These are phyloP conservation scores for Suhomyces yuchorum DNA, from an alignment of 1,139 yeast genomes.

Conservation along the genomic window DNA sequence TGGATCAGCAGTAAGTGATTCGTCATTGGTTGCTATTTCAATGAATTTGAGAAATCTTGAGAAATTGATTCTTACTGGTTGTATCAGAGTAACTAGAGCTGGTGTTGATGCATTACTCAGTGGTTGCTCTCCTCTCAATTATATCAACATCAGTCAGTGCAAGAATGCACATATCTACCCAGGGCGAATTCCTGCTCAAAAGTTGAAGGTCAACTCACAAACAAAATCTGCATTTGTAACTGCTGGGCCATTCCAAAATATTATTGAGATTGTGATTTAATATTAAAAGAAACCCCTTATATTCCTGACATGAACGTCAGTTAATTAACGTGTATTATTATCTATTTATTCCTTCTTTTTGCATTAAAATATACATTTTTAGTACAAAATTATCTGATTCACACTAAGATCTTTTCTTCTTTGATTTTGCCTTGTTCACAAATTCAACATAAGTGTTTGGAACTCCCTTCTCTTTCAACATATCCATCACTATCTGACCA, in stretches of 20 bases:
- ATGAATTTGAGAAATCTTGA: conserved; percentile 52
- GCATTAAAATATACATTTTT: conserved; percentile 3
- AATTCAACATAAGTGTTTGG: conserved; percentile 61
- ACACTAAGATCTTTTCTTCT: conserved; percentile 40
- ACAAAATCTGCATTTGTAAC: conserved; percentile 60
- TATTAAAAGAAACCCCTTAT: background rate
- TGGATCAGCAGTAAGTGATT: conserved; percentile 79
- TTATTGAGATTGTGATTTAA: conserved; percentile 56
- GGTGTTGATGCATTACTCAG: conserved; percentile 68
- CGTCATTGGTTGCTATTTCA: conserved; percentile 64
- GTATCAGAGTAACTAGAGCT: conserved; percentile 72
- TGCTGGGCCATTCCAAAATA: conserved; percentile 54
- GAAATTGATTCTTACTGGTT: conserved; percentile 59
- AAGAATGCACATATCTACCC: conserved; percentile 60
- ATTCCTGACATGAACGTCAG: background rate
- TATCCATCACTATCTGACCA: conserved; percentile 57
- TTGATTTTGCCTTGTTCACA: conserved; percentile 63
- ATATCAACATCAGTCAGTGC: conserved; percentile 69
- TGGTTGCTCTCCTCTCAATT: conserved; percentile 55
- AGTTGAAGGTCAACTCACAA: conserved; percentile 51
- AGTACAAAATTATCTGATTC: background rate
- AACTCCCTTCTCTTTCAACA: conserved; percentile 67
- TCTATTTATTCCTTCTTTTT: background rate
- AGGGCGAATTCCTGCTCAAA: conserved; percentile 58
- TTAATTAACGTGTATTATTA: background rate